Conservation (phyloP, 2,329 filamentous ascomycete genomes). For the Xylariales sp. region DNA sequence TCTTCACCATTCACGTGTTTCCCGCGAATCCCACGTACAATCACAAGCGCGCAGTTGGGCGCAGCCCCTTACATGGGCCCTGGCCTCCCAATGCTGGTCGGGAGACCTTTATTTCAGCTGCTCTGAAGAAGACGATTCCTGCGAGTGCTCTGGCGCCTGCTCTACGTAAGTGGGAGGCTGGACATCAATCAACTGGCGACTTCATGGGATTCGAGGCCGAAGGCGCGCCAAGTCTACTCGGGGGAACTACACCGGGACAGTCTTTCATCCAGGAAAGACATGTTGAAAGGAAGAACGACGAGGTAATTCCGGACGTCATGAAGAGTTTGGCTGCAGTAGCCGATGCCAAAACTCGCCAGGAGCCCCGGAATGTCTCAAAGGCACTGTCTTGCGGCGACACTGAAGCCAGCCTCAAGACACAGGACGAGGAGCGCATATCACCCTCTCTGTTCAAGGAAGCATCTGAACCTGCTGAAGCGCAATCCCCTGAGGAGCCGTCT, state of each 20-base stretch:
- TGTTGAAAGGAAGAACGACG: conserved; percentile 1
- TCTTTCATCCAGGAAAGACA: conserved; percentile 2
- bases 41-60: conserved; percentile 19
- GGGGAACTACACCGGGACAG: not conserved
- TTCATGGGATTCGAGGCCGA: conserved; percentile 18
- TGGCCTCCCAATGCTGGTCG: conserved; percentile 20
- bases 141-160: conserved; percentile 21
- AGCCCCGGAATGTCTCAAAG: not conserved
- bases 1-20: conserved; percentile 26
- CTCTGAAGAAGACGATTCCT: conserved; percentile 21
- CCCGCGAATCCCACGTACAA: conserved; percentile 21
- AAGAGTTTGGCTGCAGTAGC: conserved; percentile 6
- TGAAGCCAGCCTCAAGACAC: no score
- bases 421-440: no score
- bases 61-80: conserved; percentile 22
- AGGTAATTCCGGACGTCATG: conserved; percentile 10
- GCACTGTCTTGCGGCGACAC: no score
- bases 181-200: conserved; percentile 22
- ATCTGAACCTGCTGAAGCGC: no score
- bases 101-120: conserved; percentile 23
- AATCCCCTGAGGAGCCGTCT: no score
- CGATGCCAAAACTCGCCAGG: not conserved
- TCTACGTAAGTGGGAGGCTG: conserved; percentile 28
- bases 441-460: no score
- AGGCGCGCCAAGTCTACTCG: conserved; percentile 12